A percentile compares a stretch with the other conserved stretches of the same genome.
These are phyloP conservation scores for Cyberlindnera xylosilytica DNA, from an alignment of 805 yeast genomes.

Conservation along the genomic window DNA sequence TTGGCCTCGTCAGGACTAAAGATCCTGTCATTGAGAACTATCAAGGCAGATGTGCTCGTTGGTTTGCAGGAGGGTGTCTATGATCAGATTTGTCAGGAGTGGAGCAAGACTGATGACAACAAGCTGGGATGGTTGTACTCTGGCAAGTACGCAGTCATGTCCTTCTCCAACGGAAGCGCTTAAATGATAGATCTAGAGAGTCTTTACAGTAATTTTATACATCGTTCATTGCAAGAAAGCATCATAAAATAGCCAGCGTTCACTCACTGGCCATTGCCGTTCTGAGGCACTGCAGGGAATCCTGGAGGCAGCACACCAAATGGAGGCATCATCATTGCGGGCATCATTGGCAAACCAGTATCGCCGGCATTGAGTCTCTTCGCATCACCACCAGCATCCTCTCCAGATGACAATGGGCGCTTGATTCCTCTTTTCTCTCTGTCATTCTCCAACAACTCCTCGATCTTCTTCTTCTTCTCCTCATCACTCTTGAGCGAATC, in stretches of 20 bases:
- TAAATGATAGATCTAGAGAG: constrained; percentile 1
- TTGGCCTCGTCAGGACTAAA: constrained; percentile 63
- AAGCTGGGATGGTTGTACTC: constrained; percentile 81
- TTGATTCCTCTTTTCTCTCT: constrained; percentile 31
- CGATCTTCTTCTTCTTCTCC: constrained; percentile 54
- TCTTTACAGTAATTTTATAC: no score
- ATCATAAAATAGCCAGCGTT: no score
- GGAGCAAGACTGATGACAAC: constrained; percentile 58
- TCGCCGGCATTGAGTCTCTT: constrained; percentile 14
- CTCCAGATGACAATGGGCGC: constrained; percentile 14
- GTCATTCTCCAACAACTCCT: constrained; percentile 43
- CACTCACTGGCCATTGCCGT: not conserved
- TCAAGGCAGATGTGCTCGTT: constrained; percentile 94
- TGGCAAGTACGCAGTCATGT: constrained; percentile 93
- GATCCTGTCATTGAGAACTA: constrained; percentile 78
- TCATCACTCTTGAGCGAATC: constrained; percentile 67
- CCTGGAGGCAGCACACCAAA: constrained; percentile 20
- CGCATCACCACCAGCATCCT: constrained; percentile 15
- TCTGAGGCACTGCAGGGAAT: constrained; percentile 4
- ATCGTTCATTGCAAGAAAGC: no score
- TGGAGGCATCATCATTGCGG: constrained; percentile 17
- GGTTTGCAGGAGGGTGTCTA: constrained; percentile 75
- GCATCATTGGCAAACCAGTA: constrained; percentile 14
- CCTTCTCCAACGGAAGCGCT: constrained; percentile 43
- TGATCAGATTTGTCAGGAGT: constrained; percentile 58